Evolutionary conservation across 2,329 filamentous ascomycete genomes (phyloP).

Genomic region (Colletotrichum sp.): DNA sequence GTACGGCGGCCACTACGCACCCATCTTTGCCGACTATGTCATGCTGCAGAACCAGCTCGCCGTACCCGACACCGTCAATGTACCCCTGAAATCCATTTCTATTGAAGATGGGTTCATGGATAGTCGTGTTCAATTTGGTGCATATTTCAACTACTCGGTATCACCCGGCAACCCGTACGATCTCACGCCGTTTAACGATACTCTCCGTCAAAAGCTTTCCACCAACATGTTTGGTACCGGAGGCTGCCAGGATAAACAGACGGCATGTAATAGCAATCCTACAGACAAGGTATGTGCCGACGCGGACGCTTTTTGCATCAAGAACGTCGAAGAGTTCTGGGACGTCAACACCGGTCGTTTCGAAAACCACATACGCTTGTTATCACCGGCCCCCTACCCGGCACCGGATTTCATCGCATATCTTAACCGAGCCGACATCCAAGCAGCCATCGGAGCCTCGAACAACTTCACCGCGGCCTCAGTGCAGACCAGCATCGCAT

Average conservation of each 20-base stretch:
- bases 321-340: not conserved
- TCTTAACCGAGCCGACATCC: conserved; percentile 1
- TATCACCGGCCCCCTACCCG: not conserved
- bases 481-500: not conserved
- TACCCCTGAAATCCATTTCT: conserved; percentile 1
- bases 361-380: not conserved
- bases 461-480: not conserved
- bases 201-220: not conserved
- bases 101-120: conserved; percentile 15
- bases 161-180: conserved; percentile 1
- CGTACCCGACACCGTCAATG: not conserved
- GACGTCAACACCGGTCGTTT: not conserved
- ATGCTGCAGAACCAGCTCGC: not conserved
- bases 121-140: not conserved
- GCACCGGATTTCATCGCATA: not conserved
- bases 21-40: conserved; percentile 1
- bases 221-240: not conserved
- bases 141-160: conserved; percentile 10
- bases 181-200: not conserved
- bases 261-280: not conserved
- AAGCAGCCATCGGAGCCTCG: conserved; percentile 2
- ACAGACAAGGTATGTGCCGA: not conserved
- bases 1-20: conserved; percentile 7
- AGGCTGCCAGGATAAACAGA: not conserved
- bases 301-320: not conserved